These are phyloP conservation scores for Komagataella kurtzmanii DNA, from an alignment of 805 yeast species.

Conservation along the genomic window DNA sequence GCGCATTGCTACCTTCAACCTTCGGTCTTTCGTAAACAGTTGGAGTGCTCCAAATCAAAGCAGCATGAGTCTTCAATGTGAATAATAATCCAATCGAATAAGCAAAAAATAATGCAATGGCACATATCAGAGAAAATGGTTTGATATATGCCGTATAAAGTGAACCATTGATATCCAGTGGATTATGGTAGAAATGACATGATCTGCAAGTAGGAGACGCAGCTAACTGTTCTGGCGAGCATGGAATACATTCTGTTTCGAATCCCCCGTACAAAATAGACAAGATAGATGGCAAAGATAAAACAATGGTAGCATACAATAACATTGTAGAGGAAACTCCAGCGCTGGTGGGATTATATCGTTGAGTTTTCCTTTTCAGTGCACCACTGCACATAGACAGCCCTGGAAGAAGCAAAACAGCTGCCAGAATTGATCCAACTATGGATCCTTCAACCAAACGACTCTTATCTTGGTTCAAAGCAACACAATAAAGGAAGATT, in stretches of 20 bases:
- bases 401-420: slow-evolving; percentile 85
- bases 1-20: slow-evolving; percentile 1
- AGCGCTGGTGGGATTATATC: slow-evolving; percentile 92
- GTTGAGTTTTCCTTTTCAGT: slow-evolving; percentile 76
- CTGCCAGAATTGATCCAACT: slow-evolving; percentile 89
- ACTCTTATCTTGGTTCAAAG: slow-evolving; percentile 75
- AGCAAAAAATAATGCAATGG: slow-evolving; percentile 66
- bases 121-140: slow-evolving; percentile 77
- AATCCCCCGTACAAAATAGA: slow-evolving; percentile 85
- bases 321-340: slow-evolving; percentile 96
- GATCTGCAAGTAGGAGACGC: slow-evolving; percentile 33
- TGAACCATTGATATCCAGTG: slow-evolving; percentile 47
- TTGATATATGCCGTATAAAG: slow-evolving; percentile 56
- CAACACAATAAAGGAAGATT: slow-evolving; percentile 84
- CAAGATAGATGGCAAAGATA: slow-evolving; percentile 85
- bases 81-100: slow-evolving; percentile 85
- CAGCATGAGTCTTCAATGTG: slow-evolving; percentile 92
- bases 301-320: slow-evolving; percentile 76
- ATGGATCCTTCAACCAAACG: slow-evolving; percentile 89
- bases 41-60: slow-evolving; percentile 83
- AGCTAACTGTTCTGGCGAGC: slow-evolving; percentile 19
- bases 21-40: slow-evolving; percentile 23
- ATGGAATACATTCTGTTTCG: slow-evolving; percentile 56
- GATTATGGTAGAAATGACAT: slow-evolving; percentile 72
- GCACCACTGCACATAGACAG: slow-evolving; percentile 98